Evolutionary conservation across 208 protist species (phyloP), one percentile per base, ranked within the genome.

Genomic region (Strigomonas galati): DNA sequence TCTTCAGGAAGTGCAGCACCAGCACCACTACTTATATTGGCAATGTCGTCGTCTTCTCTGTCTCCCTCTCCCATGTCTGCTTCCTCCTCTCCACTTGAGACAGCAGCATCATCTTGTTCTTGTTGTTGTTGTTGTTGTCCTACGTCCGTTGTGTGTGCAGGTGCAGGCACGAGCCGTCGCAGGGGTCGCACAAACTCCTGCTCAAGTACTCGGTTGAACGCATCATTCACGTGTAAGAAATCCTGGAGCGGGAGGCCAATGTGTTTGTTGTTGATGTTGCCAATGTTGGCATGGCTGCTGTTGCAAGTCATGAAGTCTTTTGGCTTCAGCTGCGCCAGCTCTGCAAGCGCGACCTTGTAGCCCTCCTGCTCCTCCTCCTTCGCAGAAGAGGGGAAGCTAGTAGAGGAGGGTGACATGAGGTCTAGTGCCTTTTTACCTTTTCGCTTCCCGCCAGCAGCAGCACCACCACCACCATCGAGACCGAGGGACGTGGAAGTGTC

Each of bases 181-280:
- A 62, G 56, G 10, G 56, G 56, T 31, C 27, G 10, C 56, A 46
- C 40, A 62, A 62, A 62, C 56, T 62, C 56, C 40, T 10, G 31
- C 23, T 48, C 24, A 10, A 62, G 40, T 7, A 62, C 2, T 6
- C 56, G 56, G 31, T 62, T 62, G 30, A 46, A 62, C 7, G 46
- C 46, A 9, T 62, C 28, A 26, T 46, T 35, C 3, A 31, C 15
- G 23, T n/a, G 31, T 5, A 62, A 9, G 31, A 21, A 26, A n/a
- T 62, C 56, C 6, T 62, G 2, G 2, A 48, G 24, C 31, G 40
- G 24, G 9, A 62, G 19, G 12, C 19, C 40, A 31, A 48, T 28
- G 30, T 46, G 56, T 1, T n/a, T 26, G 48, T 53, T n/a, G 15
- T 53, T 53, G n/a, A 46, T 27, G 31, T 40, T 49, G 32, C 19